Evolutionary conservation across 2,329 filamentous ascomycete genomes (phyloP).

Genomic region (Incumbomyces delicatus): DNA sequence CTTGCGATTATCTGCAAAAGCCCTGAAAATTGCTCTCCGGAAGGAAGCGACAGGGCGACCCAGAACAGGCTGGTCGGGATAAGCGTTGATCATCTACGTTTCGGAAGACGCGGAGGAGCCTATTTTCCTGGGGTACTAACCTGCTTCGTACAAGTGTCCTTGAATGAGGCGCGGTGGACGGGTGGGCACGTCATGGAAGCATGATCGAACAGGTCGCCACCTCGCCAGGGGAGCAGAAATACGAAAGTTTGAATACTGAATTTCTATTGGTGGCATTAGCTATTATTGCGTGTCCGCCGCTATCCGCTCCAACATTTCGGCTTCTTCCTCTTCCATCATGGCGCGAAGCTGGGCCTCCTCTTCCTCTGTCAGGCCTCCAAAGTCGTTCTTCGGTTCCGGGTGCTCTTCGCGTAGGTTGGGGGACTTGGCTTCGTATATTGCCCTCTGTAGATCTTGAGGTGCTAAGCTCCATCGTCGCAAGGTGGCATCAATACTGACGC

Average conservation of each 20-base stretch:
- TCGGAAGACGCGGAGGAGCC: not conserved
- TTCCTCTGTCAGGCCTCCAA: slow-evolving; percentile 61
- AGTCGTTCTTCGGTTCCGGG: slow-evolving; percentile 34
- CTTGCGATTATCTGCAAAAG: no score
- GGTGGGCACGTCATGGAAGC: no score
- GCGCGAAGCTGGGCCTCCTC: slow-evolving; percentile 90
- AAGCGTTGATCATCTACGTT: not conserved
- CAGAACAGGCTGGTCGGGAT: not conserved
- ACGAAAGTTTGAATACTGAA: not conserved
- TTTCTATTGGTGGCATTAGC: no score
- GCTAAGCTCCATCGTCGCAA: slow-evolving; percentile 73
- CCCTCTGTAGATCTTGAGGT: slow-evolving; percentile 49
- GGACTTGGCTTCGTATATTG: slow-evolving; percentile 40
- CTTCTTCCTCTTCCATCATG: slow-evolving; percentile 68
- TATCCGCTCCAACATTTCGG: slow-evolving; percentile 18
- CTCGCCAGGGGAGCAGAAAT: not conserved
- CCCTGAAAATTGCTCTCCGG: no score
- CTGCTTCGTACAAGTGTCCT: not conserved
- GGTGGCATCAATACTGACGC: slow-evolving; percentile 83
- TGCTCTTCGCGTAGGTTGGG: slow-evolving; percentile 38
- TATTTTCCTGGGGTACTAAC: not conserved
- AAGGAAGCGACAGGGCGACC: no score
- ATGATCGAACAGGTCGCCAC: no score
- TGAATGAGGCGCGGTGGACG: no score
- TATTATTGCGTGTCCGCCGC: slow-evolving; percentile 16